Evolutionary conservation across 2,329 filamentous ascomycete species (phyloP).

Genomic region (Elsinoe fawcettii): DNA sequence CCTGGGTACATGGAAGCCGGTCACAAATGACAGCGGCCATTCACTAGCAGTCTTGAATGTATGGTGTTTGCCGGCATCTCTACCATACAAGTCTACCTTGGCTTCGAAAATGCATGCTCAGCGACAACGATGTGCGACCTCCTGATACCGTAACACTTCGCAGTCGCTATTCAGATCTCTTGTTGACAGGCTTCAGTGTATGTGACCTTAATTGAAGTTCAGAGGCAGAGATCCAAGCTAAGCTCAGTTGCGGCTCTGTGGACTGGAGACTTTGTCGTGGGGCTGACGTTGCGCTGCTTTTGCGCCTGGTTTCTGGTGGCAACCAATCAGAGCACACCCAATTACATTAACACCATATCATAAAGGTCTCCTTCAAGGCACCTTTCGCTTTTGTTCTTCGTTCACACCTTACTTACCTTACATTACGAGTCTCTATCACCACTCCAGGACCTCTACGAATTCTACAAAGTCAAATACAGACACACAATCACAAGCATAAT

Average conservation of each 20-base stretch:
- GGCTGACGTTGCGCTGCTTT: not conserved
- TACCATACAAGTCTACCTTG: too few relatives aligned
- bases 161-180: too few relatives aligned
- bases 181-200: too few relatives aligned
- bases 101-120: too few relatives aligned
- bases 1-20: too few relatives aligned
- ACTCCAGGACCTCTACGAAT: too few relatives aligned
- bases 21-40: too few relatives aligned
- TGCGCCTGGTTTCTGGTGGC: not conserved
- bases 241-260: not conserved
- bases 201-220: too few relatives aligned
- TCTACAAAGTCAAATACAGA: not conserved
- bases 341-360: not conserved
- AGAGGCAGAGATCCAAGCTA: not conserved
- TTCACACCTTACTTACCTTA: not conserved
- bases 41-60: too few relatives aligned
- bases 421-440: not conserved
- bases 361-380: not conserved
- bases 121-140: too few relatives aligned
- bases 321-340: conserved; percentile 2
- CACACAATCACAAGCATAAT: conserved; percentile 25
- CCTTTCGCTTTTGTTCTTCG: not conserved
- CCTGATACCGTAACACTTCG: too few relatives aligned
- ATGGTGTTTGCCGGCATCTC: too few relatives aligned
- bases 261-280: not conserved